A percentile compares a stretch with the other conserved stretches of the same genome.
Evolutionary conservation across 306 rosid species (phyloP).

Genomic region (Sechiopsis laciniata): DNA sequence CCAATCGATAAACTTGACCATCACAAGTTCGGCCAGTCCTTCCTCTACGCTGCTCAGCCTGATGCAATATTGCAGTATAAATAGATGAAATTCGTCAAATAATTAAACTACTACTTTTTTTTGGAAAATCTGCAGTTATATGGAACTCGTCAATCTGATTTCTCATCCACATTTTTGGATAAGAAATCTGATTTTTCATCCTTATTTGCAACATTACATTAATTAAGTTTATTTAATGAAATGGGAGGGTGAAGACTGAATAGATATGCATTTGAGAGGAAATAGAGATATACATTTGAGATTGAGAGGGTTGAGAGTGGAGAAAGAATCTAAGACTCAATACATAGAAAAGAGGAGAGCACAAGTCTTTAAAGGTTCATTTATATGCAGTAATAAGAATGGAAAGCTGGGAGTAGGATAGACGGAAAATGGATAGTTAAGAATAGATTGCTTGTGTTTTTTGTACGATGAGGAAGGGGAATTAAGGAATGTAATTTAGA

Average conservation of each 20-base stretch:
- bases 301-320: background rate
- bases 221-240: background rate
- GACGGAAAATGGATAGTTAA: background rate
- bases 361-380: background rate
- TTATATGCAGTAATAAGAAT: background rate
- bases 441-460: background rate
- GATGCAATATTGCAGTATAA: slow-evolving; percentile 30
- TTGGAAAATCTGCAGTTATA: background rate
- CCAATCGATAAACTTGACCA: slow-evolving; percentile 76
- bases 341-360: background rate
- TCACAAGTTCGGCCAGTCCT: slow-evolving; percentile 98
- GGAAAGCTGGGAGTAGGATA: background rate
- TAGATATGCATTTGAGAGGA: background rate
- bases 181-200: background rate
- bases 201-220: background rate
- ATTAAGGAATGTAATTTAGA: background rate
- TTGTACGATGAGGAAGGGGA: background rate
- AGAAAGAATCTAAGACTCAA: background rate
- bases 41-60: slow-evolving; percentile 87
- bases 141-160: background rate
- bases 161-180: background rate
- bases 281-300: background rate
- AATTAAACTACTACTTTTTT: background rate
- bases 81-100: slow-evolving; percentile 12
- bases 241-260: background rate